Conservation (phyloP, 2,329 filamentous ascomycete genomes). For the Talaromyces sp. region DNA sequence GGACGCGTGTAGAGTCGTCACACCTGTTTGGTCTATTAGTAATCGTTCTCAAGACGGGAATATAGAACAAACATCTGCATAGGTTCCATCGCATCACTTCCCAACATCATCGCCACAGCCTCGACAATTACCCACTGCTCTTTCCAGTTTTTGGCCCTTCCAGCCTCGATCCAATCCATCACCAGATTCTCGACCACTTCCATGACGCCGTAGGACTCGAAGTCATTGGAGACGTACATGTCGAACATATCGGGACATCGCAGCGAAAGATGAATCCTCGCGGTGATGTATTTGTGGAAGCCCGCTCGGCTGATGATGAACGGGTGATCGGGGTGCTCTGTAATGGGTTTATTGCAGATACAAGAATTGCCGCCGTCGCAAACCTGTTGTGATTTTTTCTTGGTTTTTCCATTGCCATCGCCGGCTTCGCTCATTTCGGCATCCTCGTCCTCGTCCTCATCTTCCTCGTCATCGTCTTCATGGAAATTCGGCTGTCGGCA, state of each 20-base stretch:
- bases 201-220: slow-evolving; percentile 38
- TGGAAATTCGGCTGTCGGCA: slow-evolving; percentile 21
- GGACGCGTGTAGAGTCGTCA: background rate
- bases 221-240: slow-evolving; percentile 47
- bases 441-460: background rate
- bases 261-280: slow-evolving; percentile 13
- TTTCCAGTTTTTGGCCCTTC: slow-evolving; percentile 30
- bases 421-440: background rate
- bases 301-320: background rate
- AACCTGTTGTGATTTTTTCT: background rate
- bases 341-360: background rate
- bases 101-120: slow-evolving; percentile 32
- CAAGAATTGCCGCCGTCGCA: background rate
- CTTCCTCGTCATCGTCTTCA: background rate
- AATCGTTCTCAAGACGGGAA: no score
- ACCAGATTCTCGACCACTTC: slow-evolving; percentile 46
- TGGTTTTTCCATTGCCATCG: background rate
- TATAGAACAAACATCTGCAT: slow-evolving; percentile 21
- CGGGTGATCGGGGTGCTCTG: background rate
- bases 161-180: slow-evolving; percentile 38
- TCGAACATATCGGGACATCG: slow-evolving; percentile 39
- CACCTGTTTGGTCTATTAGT: background rate
- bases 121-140: slow-evolving; percentile 45
- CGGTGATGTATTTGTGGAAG: background rate
- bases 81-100: slow-evolving; percentile 15